Conservation (phyloP, 257 asterid genomes). For the Lantana camara region DNA sequence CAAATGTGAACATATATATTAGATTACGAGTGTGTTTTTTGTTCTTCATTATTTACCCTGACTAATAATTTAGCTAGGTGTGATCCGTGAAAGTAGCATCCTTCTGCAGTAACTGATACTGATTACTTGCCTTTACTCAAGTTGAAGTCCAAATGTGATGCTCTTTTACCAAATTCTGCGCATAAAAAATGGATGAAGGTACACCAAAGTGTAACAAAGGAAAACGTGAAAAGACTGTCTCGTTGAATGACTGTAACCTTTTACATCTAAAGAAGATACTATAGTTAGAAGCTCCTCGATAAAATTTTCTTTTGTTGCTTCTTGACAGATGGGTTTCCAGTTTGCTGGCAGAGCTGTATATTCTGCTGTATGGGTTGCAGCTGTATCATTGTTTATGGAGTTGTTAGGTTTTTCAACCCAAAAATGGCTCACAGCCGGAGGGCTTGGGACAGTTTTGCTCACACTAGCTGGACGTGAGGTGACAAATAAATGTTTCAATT, state of each 20-base stretch:
- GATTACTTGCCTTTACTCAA: neutral
- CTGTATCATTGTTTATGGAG: slow-evolving; percentile 94
- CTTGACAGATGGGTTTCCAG: slow-evolving; percentile 91
- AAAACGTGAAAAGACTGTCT: slow-evolving; percentile 7
- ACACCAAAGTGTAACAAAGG: slow-evolving; percentile 1
- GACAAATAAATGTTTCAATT: slow-evolving; percentile 18
- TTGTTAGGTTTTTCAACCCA: slow-evolving; percentile 97
- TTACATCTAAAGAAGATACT: slow-evolving; percentile 19
- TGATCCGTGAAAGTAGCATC: slow-evolving; percentile 3
- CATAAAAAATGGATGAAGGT: slow-evolving; percentile 16
- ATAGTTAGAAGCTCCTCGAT: slow-evolving; percentile 8
- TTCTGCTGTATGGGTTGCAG: slow-evolving; percentile 98
- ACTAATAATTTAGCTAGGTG: slow-evolving; percentile 7
- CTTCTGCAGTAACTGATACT: slow-evolving; percentile 1
- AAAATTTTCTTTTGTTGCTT: slow-evolving; percentile 27
- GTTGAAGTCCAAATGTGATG: slow-evolving; percentile 12
- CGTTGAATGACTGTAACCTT: neutral
- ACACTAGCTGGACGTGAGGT: slow-evolving; percentile 99
- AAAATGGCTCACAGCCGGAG: slow-evolving; percentile 98
- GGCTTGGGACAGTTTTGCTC: slow-evolving; percentile 96
- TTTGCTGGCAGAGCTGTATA: slow-evolving; percentile 92
- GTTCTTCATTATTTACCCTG: too few species aligned
- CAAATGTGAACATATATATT: too few species aligned
- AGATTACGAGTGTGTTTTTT: too few species aligned
- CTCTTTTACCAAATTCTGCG: slow-evolving; percentile 9